phyloP scores from a whole-genome alignment of 2,329 filamentous ascomycete genomes.

The Trichophyton mentagrophytes region DNA sequence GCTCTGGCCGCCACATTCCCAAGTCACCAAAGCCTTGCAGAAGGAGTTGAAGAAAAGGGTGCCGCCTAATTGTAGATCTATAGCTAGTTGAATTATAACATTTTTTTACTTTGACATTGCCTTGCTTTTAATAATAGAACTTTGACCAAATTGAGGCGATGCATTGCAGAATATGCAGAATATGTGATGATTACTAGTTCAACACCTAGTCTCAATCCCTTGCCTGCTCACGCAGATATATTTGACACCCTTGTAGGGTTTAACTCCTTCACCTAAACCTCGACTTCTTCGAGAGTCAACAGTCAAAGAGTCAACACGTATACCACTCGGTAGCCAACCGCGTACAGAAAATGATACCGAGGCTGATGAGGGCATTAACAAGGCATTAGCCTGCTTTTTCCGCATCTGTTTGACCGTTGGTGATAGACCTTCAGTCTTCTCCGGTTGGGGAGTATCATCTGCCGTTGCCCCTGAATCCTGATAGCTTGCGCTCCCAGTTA shows the following conservation, averaged over 20 bases:
- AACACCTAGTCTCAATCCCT: slow-evolving; percentile 38
- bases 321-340: slow-evolving; percentile 52
- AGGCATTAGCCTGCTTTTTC: slow-evolving; percentile 41
- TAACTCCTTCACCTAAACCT: slow-evolving; percentile 74
- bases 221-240: slow-evolving; percentile 63
- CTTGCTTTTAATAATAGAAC: neutral
- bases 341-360: slow-evolving; percentile 53
- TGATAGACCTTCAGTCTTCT: neutral
- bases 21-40: too few species aligned
- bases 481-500: slow-evolving; percentile 1
- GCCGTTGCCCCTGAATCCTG: neutral
- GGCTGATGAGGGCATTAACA: slow-evolving; percentile 67
- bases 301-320: slow-evolving; percentile 50
- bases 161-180: too few species aligned
- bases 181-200: slow-evolving; percentile 4
- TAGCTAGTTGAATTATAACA: too few species aligned
- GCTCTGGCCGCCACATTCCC: too few species aligned
- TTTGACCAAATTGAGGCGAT: neutral
- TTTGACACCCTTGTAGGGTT: slow-evolving; percentile 96
- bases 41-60: too few species aligned
- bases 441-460: neutral
- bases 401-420: neutral
- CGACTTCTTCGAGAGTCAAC: slow-evolving; percentile 64
- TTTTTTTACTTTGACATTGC: neutral
- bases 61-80: too few species aligned